Evolutionary conservation across 2,329 filamentous ascomycete genomes (phyloP), one percentile per base, ranked within the genome.

Genomic region (Trichoderma citrinoviride): DNA sequence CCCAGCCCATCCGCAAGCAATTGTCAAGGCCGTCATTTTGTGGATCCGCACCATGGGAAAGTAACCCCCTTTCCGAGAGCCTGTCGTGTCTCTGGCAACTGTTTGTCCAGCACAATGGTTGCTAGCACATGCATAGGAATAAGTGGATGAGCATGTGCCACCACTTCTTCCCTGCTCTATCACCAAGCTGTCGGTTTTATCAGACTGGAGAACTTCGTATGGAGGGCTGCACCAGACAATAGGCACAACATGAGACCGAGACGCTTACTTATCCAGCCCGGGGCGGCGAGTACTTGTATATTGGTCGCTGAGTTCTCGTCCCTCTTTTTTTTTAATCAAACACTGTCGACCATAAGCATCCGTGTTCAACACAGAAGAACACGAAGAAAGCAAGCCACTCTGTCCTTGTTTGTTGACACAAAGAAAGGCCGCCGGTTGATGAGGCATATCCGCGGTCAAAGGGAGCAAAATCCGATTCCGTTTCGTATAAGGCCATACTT

Each of bases 121-220:
- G 60, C 60, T 62, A 54, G 60, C 60, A 62, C 49, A 62, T 54
- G 60, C 60, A 62, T 54, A 53, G 21, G 49, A 49, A 46, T 49
- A 54, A 37, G 60, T 54, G 29, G 21, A 50, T 46, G 49, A 23
- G 49, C 37, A 44, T 62, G 60, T 62, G 60, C 60, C 49, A 62
- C 41, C 57, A 40, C 46, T 7, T 25, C 40, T 46, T 27, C 60
- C 60, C 60, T 54, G 49, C 47, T 15, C 60, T 21, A 33, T 62
- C 60, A 62, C 60, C 60, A 62, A 54, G 49, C 60, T 62, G 60
- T 54, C 49, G 60, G 60, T 62, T 54, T 37, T 46, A 62, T 27
- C 60, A 62, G 37, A 49, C 49, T 40, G 47, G 40, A 62, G 60
- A 44, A 62, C 25, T 52, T 27, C 49, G 49, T 52, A 19, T 3